Percentiles rank a stretch among this genome's conserved stretches.
Conservation (phyloP, 805 yeast species). For the Candida alai region DNA sequence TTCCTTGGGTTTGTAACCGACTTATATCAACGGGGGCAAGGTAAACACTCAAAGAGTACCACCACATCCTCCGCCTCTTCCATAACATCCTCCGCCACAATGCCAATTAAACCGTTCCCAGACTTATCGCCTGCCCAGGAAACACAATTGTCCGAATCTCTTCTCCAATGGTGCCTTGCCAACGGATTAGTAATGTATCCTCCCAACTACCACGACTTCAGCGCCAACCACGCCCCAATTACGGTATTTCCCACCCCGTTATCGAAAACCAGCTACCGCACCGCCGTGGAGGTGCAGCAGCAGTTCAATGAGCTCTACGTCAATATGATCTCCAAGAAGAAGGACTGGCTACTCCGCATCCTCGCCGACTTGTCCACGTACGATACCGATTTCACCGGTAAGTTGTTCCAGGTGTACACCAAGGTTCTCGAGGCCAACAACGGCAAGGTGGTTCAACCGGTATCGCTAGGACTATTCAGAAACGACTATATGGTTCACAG, state of each 20-base stretch:
- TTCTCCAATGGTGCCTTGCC: constrained; percentile 73
- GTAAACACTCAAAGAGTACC: too few relatives aligned
- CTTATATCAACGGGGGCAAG: too few relatives aligned
- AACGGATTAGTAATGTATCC: constrained; percentile 85
- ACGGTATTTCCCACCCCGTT: constrained; percentile 91
- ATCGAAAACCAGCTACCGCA: constrained; percentile 60
- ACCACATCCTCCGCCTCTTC: too few relatives aligned
- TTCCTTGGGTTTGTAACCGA: too few relatives aligned
- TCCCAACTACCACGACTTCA: constrained; percentile 43
- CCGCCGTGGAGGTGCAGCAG: constrained; percentile 63
- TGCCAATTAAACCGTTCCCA: constrained; percentile 29
- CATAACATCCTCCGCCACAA: too few relatives aligned
- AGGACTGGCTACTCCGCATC: constrained; percentile 59
- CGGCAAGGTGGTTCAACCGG: constrained; percentile 50
- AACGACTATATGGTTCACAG: constrained; percentile 74
- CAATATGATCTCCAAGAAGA: constrained; percentile 50
- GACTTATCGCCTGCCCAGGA: constrained; percentile 23
- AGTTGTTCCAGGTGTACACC: constrained; percentile 57
- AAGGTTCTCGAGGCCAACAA: constrained; percentile 44
- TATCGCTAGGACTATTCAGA: constrained; percentile 81
- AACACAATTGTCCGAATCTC: constrained; percentile 36
- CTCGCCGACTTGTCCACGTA: constrained; percentile 50
- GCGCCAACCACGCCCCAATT: constrained; percentile 72
- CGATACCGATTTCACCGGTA: constrained; percentile 81
- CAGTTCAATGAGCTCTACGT: constrained; percentile 73